Conservation (phyloP, 2,329 filamentous ascomycete species). For the Hymenoscyphus occultus region DNA sequence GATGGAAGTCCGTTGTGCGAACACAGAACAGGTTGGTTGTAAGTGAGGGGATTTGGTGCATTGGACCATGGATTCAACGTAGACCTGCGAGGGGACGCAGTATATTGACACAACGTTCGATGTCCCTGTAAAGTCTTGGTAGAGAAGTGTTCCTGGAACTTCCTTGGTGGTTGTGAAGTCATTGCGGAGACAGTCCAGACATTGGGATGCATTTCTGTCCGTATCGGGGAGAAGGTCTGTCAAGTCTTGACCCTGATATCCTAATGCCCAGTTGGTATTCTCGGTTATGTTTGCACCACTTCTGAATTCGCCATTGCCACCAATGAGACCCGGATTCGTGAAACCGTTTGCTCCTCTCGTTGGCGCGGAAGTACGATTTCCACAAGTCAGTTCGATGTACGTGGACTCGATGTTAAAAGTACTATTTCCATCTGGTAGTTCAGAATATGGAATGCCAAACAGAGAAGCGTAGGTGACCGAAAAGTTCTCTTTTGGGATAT, state of each 20-base stretch:
- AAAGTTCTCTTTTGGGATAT: constrained; percentile 14
- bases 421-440: constrained; percentile 18
- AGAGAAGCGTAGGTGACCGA: constrained; percentile 21
- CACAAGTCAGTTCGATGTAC: constrained; percentile 25
- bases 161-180: constrained; percentile 12
- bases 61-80: constrained; percentile 23
- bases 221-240: constrained; percentile 12
- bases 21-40: constrained; percentile 17
- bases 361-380: constrained; percentile 18
- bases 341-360: constrained; percentile 16
- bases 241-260: constrained; percentile 24
- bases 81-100: constrained; percentile 25
- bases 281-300: constrained; percentile 19
- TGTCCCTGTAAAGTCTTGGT: constrained; percentile 27
- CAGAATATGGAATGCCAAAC: constrained; percentile 24
- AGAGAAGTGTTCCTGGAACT: constrained; percentile 23
- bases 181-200: constrained; percentile 21
- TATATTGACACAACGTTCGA: constrained; percentile 27
- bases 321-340: constrained; percentile 24
- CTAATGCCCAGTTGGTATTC: constrained; percentile 22
- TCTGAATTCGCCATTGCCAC: constrained; percentile 23
- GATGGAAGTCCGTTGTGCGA: constrained; percentile 22
- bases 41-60: constrained; percentile 16
- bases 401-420: constrained; percentile 25
- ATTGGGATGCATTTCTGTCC: constrained; percentile 15